Evolutionary conservation across 495 filamentous ascomycete species (phyloP).

Genomic region (Pyrenula aspistea): DNA sequence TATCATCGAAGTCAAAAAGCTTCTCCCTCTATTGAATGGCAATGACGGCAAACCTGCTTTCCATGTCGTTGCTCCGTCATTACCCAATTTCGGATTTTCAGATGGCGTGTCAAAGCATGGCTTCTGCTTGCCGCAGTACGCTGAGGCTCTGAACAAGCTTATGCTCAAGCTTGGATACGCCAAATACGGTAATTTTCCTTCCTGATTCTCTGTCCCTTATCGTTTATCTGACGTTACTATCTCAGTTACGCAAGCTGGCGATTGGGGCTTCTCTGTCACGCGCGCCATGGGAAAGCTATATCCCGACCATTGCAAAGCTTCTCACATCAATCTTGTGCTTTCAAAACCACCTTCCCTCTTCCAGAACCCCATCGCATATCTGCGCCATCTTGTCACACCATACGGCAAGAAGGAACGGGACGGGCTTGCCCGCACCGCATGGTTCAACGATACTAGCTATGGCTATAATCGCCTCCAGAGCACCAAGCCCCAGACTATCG

Average conservation of each 20-base stretch:
- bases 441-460: slow-evolving; percentile 25
- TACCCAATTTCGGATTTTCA: slow-evolving; percentile 66
- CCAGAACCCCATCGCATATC: slow-evolving; percentile 19
- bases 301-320: slow-evolving; percentile 25
- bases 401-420: slow-evolving; percentile 18
- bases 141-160: slow-evolving; percentile 29
- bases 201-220: neutral
- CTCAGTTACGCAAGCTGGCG: slow-evolving; percentile 36
- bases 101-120: slow-evolving; percentile 26
- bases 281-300: slow-evolving; percentile 28
- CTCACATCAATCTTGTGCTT: slow-evolving; percentile 31
- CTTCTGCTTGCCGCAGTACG: slow-evolving; percentile 29
- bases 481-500: slow-evolving; percentile 37
- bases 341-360: slow-evolving; percentile 21
- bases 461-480: slow-evolving; percentile 33
- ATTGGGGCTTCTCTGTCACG: slow-evolving; percentile 34
- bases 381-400: slow-evolving; percentile 17
- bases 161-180: slow-evolving; percentile 32
- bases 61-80: slow-evolving; percentile 55
- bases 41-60: slow-evolving; percentile 39
- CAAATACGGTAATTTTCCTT: slow-evolving; percentile 22
- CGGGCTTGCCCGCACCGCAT: slow-evolving; percentile 31
- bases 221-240: neutral
- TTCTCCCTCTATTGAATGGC: slow-evolving; percentile 43
- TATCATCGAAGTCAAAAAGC: slow-evolving; percentile 52